phyloP scores from a whole-genome alignment of 768 basidiomycete species.

The Pleurotus ostreatus region DNA sequence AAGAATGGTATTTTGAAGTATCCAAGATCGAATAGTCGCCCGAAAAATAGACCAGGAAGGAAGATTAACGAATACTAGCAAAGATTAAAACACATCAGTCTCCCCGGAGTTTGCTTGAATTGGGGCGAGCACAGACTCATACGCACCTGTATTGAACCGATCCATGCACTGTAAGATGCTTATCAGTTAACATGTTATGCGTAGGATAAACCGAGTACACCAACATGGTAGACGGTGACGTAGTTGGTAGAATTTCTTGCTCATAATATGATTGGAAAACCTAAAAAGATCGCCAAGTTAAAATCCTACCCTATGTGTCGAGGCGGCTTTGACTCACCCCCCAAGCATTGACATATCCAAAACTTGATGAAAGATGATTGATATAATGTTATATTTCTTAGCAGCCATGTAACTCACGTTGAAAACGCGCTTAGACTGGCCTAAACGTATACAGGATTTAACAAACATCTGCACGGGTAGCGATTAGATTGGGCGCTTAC shows the following conservation, averaged over 20 bases:
- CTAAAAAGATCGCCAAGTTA: slow-evolving; percentile 20
- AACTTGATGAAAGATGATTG: slow-evolving; percentile 22
- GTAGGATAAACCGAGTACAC: background rate
- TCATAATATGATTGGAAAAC: slow-evolving; percentile 62
- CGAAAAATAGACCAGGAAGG: slow-evolving; percentile 45
- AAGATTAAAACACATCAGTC: too few species aligned
- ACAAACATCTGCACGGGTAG: background rate
- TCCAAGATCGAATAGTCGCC: slow-evolving; percentile 61
- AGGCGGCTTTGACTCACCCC: slow-evolving; percentile 34
- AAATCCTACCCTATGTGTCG: too few species aligned
- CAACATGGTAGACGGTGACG: slow-evolving; percentile 52
- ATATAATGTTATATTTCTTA: too few species aligned
- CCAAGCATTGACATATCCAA: slow-evolving; percentile 55
- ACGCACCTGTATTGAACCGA: slow-evolving; percentile 24
- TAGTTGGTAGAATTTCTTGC: slow-evolving; percentile 33
- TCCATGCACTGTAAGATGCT: slow-evolving; percentile 24
- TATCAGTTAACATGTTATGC: background rate
- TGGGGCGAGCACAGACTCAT: background rate
- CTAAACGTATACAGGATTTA: background rate
- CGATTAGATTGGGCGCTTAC: slow-evolving; percentile 18
- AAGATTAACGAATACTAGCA: slow-evolving; percentile 45
- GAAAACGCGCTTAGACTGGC: slow-evolving; percentile 28
- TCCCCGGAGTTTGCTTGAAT: background rate
- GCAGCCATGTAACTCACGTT: slow-evolving; percentile 24
- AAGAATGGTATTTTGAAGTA: slow-evolving; percentile 46